These are phyloP conservation scores for Talaromyces sp. DNA, from an alignment of 2,329 filamentous ascomycete genomes.

Conservation along the genomic window DNA sequence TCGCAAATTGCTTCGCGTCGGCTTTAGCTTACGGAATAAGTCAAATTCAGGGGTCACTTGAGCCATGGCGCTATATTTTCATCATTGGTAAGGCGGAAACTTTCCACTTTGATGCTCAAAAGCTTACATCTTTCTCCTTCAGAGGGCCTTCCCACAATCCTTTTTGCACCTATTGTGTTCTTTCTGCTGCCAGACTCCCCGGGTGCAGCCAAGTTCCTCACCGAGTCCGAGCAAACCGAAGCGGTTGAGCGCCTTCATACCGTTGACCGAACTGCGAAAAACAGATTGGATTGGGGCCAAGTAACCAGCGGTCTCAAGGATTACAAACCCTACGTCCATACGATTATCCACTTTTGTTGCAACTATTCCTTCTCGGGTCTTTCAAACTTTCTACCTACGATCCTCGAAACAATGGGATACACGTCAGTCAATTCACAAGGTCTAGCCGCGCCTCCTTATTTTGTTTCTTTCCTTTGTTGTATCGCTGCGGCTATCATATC, in stretches of 20 bases:
- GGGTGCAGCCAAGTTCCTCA: conserved; percentile 46
- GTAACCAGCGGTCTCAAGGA: conserved; percentile 38
- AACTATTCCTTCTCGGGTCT: conserved; percentile 42
- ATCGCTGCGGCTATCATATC: conserved; percentile 33
- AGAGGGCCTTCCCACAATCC: conserved; percentile 46
- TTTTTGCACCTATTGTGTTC: conserved; percentile 46
- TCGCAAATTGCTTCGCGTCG: conserved; percentile 44
- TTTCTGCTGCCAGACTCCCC: conserved; percentile 51
- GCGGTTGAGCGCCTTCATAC: conserved; percentile 53
- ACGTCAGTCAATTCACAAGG: conserved; percentile 45
- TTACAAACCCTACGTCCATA: conserved; percentile 42
- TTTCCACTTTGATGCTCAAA: no score
- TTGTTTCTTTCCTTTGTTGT: conserved; percentile 42
- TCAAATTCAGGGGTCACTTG: conserved; percentile 21
- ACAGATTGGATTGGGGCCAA: conserved; percentile 34
- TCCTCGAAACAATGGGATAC: conserved; percentile 46
- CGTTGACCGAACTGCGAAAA: conserved; percentile 31
- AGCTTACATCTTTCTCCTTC: no score
- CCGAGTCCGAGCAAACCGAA: conserved; percentile 49
- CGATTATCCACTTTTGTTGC: conserved; percentile 45
- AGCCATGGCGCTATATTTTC: conserved; percentile 51
- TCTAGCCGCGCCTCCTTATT: conserved; percentile 46
- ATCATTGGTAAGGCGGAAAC: conserved; percentile 38
- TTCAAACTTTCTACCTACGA: conserved; percentile 48
- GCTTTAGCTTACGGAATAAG: conserved; percentile 45